Percentiles rank a stretch among this genome's conserved stretches.
Evolutionary conservation across 2,329 filamentous ascomycete species (phyloP).

Genomic region (Bimuria novae-zelandiae): DNA sequence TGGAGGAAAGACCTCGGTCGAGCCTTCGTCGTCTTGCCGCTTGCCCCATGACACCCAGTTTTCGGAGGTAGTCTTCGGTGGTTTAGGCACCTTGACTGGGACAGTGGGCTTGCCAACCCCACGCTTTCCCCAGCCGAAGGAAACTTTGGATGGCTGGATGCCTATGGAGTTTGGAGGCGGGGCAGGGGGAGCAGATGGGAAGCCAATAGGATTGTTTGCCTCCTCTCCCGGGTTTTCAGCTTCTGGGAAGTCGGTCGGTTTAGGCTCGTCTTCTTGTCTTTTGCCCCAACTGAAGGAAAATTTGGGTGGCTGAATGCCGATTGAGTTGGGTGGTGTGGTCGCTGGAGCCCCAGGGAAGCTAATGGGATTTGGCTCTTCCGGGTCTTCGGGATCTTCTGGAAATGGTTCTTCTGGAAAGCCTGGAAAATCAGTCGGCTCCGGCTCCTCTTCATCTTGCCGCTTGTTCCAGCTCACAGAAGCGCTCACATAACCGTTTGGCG

Average conservation of each 20-base stretch:
- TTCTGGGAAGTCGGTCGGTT: constrained; percentile 1
- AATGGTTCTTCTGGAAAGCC: constrained; percentile 4
- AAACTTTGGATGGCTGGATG: constrained; percentile 14
- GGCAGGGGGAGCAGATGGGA: neutral
- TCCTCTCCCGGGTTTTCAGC: constrained; percentile 16
- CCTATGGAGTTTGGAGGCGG: constrained; percentile 7
- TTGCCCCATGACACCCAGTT: constrained; percentile 20
- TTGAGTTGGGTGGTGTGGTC: constrained; percentile 1
- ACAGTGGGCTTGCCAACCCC: neutral
- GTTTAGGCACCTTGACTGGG: neutral
- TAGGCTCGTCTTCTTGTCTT: constrained; percentile 1
- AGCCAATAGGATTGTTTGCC: neutral
- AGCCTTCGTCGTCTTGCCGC: constrained; percentile 2
- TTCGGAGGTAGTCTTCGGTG: constrained; percentile 7
- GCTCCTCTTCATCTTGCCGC: constrained; percentile 3
- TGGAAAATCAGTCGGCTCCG: constrained; percentile 4
- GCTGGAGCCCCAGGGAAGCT: neutral
- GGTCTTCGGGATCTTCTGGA: constrained; percentile 20
- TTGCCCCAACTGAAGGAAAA: constrained; percentile 16
- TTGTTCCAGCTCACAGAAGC: constrained; percentile 23
- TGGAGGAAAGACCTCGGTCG: constrained; percentile 3
- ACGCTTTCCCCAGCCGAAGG: constrained; percentile 14
- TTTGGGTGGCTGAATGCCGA: constrained; percentile 15
- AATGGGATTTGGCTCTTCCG: constrained; percentile 3
- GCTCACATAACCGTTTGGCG: constrained; percentile 4